Percentiles rank a stretch among this genome's conserved stretches.
These are phyloP conservation scores for Lecanicillium sp. DNA, from an alignment of 2,329 filamentous ascomycete genomes.

Conservation along the genomic window DNA sequence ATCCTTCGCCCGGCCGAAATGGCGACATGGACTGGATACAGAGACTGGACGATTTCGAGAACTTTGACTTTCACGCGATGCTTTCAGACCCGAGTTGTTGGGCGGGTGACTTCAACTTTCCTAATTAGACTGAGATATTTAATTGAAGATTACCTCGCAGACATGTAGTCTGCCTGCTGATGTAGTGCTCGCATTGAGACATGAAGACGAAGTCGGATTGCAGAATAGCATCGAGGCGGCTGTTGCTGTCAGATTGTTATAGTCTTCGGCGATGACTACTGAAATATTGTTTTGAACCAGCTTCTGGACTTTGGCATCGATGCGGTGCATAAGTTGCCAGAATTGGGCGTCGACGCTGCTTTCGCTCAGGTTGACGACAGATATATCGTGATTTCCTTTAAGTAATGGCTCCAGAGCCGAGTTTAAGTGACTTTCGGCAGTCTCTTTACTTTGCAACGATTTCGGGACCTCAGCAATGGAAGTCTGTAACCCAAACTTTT, in stretches of 20 bases:
- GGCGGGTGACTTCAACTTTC: background rate
- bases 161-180: background rate
- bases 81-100: background rate
- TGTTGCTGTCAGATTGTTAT: background rate
- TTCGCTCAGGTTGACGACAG: background rate
- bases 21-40: slow-evolving; percentile 3
- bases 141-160: background rate
- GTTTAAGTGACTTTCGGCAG: too few relatives aligned
- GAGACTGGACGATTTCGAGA: background rate
- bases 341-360: background rate
- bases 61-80: slow-evolving; percentile 1
- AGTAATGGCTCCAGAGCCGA: background rate
- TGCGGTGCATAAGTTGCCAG: background rate
- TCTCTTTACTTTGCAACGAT: too few relatives aligned
- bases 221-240: background rate
- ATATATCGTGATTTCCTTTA: background rate
- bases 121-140: background rate
- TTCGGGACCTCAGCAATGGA: too few relatives aligned
- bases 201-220: background rate
- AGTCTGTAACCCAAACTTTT: too few relatives aligned
- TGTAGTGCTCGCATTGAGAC: background rate
- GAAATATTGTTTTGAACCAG: background rate
- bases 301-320: background rate
- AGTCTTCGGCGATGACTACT: background rate
- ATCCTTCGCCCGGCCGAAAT: background rate